These are phyloP conservation scores for Suillus alpinus DNA, from an alignment of 768 basidiomycete species.

Conservation along the genomic window DNA sequence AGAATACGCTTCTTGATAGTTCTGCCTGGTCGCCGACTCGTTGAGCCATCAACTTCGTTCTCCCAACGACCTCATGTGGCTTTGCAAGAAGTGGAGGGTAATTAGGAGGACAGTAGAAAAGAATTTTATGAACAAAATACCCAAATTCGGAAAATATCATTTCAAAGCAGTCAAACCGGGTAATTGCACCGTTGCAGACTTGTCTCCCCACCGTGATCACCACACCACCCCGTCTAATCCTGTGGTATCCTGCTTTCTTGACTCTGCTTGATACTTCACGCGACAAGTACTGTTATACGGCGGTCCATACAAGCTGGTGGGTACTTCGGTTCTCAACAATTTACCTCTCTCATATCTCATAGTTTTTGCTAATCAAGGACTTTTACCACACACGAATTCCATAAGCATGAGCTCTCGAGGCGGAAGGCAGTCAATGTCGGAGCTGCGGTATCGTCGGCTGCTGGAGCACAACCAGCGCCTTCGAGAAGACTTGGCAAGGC, in stretches of 20 bases:
- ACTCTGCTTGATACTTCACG: neutral
- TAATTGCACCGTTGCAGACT: constrained; percentile 3
- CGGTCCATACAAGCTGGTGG: neutral
- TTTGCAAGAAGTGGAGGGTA: neutral
- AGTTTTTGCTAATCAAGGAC: neutral
- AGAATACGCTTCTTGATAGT: neutral
- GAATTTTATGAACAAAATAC: neutral
- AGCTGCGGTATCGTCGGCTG: constrained; percentile 76
- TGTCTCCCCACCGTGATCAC: constrained; percentile 3
- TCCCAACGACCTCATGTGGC: neutral
- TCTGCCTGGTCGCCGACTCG: neutral
- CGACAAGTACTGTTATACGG: neutral
- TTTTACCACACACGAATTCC: constrained; percentile 3
- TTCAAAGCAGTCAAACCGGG: constrained; percentile 2
- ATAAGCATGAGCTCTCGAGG: constrained; percentile 58
- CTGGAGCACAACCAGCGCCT: constrained; percentile 74
- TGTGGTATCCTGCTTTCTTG: neutral
- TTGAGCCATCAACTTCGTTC: neutral
- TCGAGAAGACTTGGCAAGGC: constrained; percentile 68
- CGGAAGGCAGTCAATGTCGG: constrained; percentile 72
- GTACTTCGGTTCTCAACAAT: neutral
- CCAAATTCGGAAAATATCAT: neutral
- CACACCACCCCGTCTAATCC: neutral
- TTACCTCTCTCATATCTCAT: constrained; percentile 4
- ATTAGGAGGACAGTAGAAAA: neutral